Evolutionary conservation across 768 basidiomycete species (phyloP).

Genomic region (Hypholoma sublateritium): DNA sequence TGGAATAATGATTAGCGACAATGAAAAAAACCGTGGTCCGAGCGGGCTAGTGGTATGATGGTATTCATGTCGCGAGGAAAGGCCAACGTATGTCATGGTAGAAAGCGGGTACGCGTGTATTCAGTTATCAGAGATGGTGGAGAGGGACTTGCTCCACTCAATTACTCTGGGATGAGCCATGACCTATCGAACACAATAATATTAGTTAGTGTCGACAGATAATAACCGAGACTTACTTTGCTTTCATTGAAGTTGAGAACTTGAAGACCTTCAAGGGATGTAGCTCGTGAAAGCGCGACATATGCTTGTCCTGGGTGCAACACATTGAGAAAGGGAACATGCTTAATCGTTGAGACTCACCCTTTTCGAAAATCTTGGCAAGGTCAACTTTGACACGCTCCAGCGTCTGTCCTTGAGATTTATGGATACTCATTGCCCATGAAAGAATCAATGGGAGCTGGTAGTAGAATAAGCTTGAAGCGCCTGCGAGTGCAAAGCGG

Average conservation of each 20-base stretch:
- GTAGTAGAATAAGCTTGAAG: background rate
- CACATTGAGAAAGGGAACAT: too few species aligned
- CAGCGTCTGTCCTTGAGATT: constrained; percentile 96
- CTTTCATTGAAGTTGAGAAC: constrained; percentile 74
- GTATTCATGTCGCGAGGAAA: background rate
- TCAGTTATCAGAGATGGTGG: background rate
- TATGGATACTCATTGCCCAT: constrained; percentile 99
- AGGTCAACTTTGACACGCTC: constrained; percentile 95
- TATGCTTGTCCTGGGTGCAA: constrained; percentile 91
- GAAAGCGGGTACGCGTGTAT: background rate
- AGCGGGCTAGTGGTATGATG: background rate
- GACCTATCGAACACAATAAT: background rate
- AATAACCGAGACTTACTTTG: constrained; percentile 48
- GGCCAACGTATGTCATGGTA: background rate
- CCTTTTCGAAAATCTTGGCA: constrained; percentile 90
- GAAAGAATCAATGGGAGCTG: constrained; percentile 87
- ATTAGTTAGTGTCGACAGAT: constrained; percentile 10
- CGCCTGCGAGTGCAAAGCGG: background rate
- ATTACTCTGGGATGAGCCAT: constrained; percentile 2
- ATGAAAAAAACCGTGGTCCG: too few species aligned
- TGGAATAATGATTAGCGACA: too few species aligned
- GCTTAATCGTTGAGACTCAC: constrained; percentile 33
- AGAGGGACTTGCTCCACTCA: constrained; percentile 3
- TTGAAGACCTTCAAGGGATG: constrained; percentile 81
- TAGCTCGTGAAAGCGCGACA: constrained; percentile 88